Conservation (phyloP, 2,329 filamentous ascomycete genomes). For the Stemphylium beticola region DNA sequence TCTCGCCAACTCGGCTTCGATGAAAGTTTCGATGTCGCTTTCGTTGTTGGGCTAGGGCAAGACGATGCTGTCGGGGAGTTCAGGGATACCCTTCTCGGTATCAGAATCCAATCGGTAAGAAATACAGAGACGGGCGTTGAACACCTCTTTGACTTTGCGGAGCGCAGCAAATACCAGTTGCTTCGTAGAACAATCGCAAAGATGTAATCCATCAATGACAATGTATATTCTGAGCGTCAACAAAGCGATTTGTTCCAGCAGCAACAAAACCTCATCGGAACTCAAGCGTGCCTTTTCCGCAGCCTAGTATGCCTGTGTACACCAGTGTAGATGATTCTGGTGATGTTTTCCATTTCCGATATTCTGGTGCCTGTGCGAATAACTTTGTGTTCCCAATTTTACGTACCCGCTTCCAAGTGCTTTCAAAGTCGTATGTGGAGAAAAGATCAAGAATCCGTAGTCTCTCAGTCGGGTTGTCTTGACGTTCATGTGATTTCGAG, state of each 20-base stretch:
- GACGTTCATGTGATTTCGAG: conserved; percentile 19
- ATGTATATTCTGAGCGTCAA: conserved; percentile 31
- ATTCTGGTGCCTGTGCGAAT: conserved; percentile 26
- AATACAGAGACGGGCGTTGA: conserved; percentile 29
- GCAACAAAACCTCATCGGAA: too few relatives aligned
- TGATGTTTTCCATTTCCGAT: conserved; percentile 38
- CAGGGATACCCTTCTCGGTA: not conserved
- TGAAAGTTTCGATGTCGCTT: conserved; percentile 31
- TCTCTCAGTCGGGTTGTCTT: conserved; percentile 24
- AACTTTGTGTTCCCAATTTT: conserved; percentile 49
- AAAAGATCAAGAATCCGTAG: conserved; percentile 48
- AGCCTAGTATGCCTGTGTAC: conserved; percentile 51
- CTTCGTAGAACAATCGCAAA: conserved; percentile 30
- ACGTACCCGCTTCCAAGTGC: conserved; percentile 51
- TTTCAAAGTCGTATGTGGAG: conserved; percentile 52
- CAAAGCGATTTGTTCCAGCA: too few relatives aligned
- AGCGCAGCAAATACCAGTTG: conserved; percentile 23
- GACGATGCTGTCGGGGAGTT: conserved; percentile 3
- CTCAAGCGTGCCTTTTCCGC: conserved; percentile 43
- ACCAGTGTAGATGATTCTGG: conserved; percentile 41
- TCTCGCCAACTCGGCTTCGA: conserved; percentile 33
- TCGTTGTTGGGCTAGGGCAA: conserved; percentile 30
- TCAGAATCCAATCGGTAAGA: conserved; percentile 31
- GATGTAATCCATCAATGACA: conserved; percentile 46
- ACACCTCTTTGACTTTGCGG: conserved; percentile 25